phyloP scores from a whole-genome alignment of 176 grass and related monocot species.

The Miscanthus lutarioriparius region DNA sequence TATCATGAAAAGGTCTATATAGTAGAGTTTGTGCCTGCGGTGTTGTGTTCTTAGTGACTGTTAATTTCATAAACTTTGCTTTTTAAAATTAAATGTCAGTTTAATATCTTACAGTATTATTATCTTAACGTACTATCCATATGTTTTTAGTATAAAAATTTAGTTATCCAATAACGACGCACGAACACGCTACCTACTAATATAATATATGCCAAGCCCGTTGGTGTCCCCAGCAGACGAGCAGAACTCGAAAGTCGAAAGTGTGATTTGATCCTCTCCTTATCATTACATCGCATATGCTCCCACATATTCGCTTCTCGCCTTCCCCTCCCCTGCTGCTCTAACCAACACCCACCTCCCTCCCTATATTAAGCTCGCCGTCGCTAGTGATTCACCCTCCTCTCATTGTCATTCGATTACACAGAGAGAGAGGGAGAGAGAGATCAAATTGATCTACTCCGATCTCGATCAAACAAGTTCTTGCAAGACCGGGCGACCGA shows the following conservation, averaged over 20 bases:
- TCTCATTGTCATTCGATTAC: not conserved
- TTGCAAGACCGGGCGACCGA: not conserved
- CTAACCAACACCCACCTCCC: slow-evolving; percentile 31
- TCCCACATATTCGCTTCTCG: slow-evolving; percentile 61
- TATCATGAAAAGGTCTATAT: too few relatives aligned
- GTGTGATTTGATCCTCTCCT: not conserved
- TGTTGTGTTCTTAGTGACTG: too few relatives aligned
- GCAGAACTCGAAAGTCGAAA: too few relatives aligned
- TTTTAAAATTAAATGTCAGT: too few relatives aligned
- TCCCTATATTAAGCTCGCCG: slow-evolving; percentile 29
- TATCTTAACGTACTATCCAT: too few relatives aligned
- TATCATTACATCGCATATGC: slow-evolving; percentile 61
- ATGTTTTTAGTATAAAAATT: too few relatives aligned
- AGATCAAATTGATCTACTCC: not conserved
- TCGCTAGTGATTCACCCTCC: not conserved
- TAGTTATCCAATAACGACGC: too few relatives aligned
- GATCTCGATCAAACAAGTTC: not conserved
- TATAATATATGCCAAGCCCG: not conserved
- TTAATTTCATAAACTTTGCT: too few relatives aligned
- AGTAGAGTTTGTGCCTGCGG: too few relatives aligned
- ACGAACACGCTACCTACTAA: too few relatives aligned
- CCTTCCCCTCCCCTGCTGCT: not conserved
- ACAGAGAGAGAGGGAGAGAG: not conserved
- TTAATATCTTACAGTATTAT: too few relatives aligned
- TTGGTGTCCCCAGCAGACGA: not conserved